Evolutionary conservation across 78 protist species (phyloP).

Genomic region (Chrysochromulina parva): DNA sequence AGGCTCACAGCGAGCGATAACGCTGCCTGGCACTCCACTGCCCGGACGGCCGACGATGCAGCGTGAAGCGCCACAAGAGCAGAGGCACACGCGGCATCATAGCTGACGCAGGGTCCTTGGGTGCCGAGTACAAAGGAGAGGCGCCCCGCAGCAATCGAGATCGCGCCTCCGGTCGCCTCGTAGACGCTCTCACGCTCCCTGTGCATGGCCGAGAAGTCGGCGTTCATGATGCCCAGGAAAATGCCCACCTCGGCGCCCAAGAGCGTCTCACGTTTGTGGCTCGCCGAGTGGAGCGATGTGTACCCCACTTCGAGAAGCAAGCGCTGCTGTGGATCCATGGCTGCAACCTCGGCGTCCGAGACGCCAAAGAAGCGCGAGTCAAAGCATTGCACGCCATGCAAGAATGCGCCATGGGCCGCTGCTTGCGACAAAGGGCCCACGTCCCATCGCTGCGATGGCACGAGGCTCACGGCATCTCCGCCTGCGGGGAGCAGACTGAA

Average conservation of each 20-base stretch:
- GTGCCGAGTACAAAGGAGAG: conserved; percentile 70
- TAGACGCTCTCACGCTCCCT: not conserved
- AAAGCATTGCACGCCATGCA: not conserved
- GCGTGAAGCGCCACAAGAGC: conserved; percentile 74
- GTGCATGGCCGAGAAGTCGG: not conserved
- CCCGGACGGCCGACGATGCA: conserved; percentile 48
- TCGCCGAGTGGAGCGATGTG: not conserved
- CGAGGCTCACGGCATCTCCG: no score
- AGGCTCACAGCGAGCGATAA: not conserved
- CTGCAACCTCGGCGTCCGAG: not conserved
- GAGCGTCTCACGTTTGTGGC: not conserved
- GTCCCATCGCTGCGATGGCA: no score
- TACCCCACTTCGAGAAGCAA: not conserved
- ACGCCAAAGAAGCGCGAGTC: not conserved
- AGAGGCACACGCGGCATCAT: conserved; percentile 87
- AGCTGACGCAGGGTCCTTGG: conserved; percentile 71
- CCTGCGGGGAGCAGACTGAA: no score
- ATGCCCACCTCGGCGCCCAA: not conserved
- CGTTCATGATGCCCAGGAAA: not conserved
- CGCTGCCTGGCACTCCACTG: not conserved
- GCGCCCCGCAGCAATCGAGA: conserved; percentile 39
- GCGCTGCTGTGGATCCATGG: conserved; percentile 45
- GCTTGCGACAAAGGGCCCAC: no score
- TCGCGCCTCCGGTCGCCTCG: not conserved
- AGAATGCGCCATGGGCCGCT: not conserved